These are phyloP conservation scores for Diplosphaera chodatii DNA, from an alignment of 139 green algal species.

Conservation along the genomic window DNA sequence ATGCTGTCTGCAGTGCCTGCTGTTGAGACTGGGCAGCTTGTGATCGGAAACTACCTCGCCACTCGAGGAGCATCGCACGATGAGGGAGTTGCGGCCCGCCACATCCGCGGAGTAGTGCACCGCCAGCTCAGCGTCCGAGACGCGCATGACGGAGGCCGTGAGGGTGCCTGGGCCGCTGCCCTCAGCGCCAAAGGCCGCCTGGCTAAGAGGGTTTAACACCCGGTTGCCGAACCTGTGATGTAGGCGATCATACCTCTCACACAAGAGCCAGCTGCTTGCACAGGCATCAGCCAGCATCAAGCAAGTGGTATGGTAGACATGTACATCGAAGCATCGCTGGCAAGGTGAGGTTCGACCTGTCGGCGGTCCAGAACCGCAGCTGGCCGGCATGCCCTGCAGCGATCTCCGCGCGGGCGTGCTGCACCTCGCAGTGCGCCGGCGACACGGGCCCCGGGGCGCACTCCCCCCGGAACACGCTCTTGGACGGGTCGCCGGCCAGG, in stretches of 20 bases:
- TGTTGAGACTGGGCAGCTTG: too few species aligned
- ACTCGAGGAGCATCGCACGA: neutral
- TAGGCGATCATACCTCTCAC: too few species aligned
- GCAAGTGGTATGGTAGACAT: too few species aligned
- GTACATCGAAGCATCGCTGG: too few species aligned
- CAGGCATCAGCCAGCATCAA: too few species aligned
- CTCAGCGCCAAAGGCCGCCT: neutral
- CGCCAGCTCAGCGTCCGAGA: neutral
- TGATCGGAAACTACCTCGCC: neutral
- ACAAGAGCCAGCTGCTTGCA: too few species aligned
- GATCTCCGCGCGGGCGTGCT: neutral
- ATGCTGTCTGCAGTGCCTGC: too few species aligned
- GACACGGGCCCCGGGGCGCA: conserved; percentile 5
- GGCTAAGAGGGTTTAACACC: neutral
- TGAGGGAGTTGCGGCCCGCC: neutral
- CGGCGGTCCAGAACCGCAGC: conserved; percentile 4
- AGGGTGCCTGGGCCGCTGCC: neutral
- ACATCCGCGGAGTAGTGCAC: neutral
- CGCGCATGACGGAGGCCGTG: neutral
- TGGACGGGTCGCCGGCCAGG: conserved; percentile 3
- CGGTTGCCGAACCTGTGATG: conserved; percentile 6
- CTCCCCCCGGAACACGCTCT: neutral
- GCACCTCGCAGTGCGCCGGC: conserved; percentile 8
- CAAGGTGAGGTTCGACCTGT: too few species aligned
- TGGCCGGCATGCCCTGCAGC: conserved; percentile 1